Evolutionary conservation across 169 alveolate genomes (phyloP).

Genomic region (Cryptosporidium ubiquitum): DNA sequence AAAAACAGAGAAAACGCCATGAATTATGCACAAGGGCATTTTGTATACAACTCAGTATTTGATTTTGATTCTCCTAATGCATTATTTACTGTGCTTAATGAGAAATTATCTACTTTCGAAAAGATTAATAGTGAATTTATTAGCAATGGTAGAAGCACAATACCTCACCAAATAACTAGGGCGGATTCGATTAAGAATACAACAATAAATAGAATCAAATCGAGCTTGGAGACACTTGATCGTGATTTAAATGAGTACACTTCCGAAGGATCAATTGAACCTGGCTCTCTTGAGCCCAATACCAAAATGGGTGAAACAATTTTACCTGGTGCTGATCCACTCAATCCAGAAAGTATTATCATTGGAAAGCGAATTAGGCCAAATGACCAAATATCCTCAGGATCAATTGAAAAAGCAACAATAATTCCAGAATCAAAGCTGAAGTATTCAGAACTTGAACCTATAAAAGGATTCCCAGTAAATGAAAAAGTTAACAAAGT

Average conservation of each 20-base stretch:
- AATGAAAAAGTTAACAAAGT: background rate
- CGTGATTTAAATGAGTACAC: conserved; percentile 17
- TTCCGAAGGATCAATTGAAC: conserved; percentile 29
- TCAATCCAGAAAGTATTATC: conserved; percentile 35
- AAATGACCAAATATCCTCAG: conserved; percentile 55
- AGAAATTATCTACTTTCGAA: background rate
- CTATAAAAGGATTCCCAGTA: conserved; percentile 21
- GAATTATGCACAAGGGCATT: background rate
- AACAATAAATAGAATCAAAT: conserved; percentile 19
- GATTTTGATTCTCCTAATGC: conserved; percentile 56
- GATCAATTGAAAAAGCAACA: background rate
- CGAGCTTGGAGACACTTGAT: background rate
- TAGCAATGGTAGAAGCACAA: background rate
- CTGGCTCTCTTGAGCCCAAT: background rate
- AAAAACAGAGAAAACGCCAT: conserved; percentile 9
- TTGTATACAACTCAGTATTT: conserved; percentile 40
- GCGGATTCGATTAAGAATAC: conserved; percentile 36
- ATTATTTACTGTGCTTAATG: conserved; percentile 5
- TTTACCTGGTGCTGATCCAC: background rate
- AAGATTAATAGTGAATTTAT: background rate
- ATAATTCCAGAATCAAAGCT: conserved; percentile 9
- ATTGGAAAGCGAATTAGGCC: conserved; percentile 32
- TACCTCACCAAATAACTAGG: conserved; percentile 64
- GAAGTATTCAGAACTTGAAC: background rate
- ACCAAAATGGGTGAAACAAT: background rate